These are phyloP conservation scores for Solanum clarkiae DNA, from an alignment of 257 asterid species.

Conservation along the genomic window DNA sequence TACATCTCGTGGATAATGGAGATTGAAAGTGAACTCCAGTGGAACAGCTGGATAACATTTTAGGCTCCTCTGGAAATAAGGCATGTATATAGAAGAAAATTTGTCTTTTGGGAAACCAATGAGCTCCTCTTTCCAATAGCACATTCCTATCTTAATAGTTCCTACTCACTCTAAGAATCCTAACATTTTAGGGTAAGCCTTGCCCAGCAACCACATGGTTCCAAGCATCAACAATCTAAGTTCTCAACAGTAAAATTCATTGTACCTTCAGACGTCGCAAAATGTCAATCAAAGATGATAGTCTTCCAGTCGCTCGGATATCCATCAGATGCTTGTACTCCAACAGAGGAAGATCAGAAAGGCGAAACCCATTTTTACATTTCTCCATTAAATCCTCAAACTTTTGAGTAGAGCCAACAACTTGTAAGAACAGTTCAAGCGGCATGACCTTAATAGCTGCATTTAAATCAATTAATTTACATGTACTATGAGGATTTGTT, in stretches of 20 bases:
- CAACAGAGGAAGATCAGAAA: slow-evolving; percentile 59
- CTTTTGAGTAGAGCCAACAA: slow-evolving; percentile 66
- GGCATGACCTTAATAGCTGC: slow-evolving; percentile 69
- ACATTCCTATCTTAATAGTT: neutral
- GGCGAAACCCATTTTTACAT: slow-evolving; percentile 51
- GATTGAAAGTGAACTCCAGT: neutral
- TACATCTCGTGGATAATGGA: neutral
- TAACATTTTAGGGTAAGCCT: neutral
- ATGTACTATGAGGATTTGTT: slow-evolving; percentile 70
- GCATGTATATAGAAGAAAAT: neutral
- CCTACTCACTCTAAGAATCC: neutral
- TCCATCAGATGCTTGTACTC: slow-evolving; percentile 58
- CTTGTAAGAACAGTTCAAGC: slow-evolving; percentile 74
- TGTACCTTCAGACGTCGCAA: slow-evolving; percentile 76
- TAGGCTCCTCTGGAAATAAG: neutral
- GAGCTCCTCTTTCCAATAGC: neutral
- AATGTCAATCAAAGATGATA: slow-evolving; percentile 64
- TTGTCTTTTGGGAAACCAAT: neutral
- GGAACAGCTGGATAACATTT: neutral
- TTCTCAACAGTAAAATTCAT: neutral
- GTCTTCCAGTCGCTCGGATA: slow-evolving; percentile 63
- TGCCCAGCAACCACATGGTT: neutral
- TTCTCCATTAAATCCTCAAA: slow-evolving; percentile 55
- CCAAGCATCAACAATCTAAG: neutral
- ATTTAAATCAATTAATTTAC: slow-evolving; percentile 52